Evolutionary conservation across 495 filamentous ascomycete species (phyloP).

Genomic region (Monascus purpureus): DNA sequence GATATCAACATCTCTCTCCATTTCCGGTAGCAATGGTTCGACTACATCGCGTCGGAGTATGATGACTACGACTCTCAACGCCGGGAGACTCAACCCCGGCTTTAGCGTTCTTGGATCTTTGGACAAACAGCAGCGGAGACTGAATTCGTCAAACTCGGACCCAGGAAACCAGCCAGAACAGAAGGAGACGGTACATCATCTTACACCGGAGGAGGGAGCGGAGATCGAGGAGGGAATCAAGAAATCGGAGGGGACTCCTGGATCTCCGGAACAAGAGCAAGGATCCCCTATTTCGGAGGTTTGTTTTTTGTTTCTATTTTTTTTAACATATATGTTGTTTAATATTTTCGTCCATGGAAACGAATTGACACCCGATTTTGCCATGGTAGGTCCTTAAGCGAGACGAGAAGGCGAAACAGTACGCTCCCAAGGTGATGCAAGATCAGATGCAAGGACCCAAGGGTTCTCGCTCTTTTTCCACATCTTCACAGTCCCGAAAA

Average conservation of each 20-base stretch:
- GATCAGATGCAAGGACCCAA: conserved; percentile 34
- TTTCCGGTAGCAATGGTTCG: background rate
- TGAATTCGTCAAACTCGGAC: conserved; percentile 28
- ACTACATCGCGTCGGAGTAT: background rate
- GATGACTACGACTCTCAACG: conserved; percentile 1
- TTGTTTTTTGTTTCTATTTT: conserved; percentile 9
- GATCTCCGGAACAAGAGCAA: conserved; percentile 49
- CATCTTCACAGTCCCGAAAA: conserved; percentile 27
- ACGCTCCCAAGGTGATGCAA: conserved; percentile 56
- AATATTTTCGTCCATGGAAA: no score
- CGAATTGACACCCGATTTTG: no score
- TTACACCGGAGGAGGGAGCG: conserved; percentile 48
- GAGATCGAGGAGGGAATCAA: conserved; percentile 38
- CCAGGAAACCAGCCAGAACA: conserved; percentile 28
- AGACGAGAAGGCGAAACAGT: conserved; percentile 45
- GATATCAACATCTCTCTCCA: background rate
- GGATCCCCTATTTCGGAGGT: conserved; percentile 55
- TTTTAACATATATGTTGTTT: no score
- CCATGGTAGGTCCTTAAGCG: conserved; percentile 49
- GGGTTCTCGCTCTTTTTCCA: conserved; percentile 45
- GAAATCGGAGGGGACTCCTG: conserved; percentile 26
- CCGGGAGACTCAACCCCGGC: conserved; percentile 11
- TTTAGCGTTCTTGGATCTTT: conserved; percentile 7
- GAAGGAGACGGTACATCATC: conserved; percentile 41
- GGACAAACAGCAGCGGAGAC: conserved; percentile 14